A percentile compares a stretch with the other conserved stretches of the same genome.
Evolutionary conservation across 257 asterid species (phyloP).

Genomic region (Anisodus tanguticus): DNA sequence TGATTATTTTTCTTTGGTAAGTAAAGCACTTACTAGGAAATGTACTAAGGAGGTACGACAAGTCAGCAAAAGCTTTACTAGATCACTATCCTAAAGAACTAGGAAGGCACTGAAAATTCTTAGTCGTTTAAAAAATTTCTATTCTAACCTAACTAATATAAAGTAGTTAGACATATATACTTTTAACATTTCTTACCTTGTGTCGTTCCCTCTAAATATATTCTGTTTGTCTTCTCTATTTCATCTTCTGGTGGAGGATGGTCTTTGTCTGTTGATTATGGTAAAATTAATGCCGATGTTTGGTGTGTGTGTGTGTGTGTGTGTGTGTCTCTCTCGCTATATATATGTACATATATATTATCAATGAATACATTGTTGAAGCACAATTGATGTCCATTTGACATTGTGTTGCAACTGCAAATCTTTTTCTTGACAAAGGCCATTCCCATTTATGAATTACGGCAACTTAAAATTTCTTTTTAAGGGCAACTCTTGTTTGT

Average conservation of each 20-base stretch:
- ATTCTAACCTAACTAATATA: neutral
- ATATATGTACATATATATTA: neutral
- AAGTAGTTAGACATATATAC: neutral
- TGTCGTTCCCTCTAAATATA: neutral
- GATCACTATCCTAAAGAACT: neutral
- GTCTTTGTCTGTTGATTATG: neutral
- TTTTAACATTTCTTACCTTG: constrained; percentile 2
- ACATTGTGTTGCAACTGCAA: neutral
- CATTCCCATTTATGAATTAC: neutral
- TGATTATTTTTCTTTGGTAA: neutral
- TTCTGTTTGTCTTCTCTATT: neutral
- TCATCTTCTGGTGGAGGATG: constrained; percentile 12
- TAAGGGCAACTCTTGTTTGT: constrained; percentile 1
- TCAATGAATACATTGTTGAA: constrained; percentile 1
- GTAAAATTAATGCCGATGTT: neutral
- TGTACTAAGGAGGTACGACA: neutral
- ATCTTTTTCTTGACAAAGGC: constrained; percentile 1
- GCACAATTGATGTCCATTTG: constrained; percentile 9
- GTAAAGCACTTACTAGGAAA: neutral
- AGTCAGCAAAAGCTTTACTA: neutral
- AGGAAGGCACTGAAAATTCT: neutral
- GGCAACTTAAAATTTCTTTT: neutral
- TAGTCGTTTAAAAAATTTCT: neutral
- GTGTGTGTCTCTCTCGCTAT: neutral
- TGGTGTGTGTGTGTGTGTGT: neutral